phyloP scores from a whole-genome alignment of 768 basidiomycete genomes.

The Lactarius quietus region DNA sequence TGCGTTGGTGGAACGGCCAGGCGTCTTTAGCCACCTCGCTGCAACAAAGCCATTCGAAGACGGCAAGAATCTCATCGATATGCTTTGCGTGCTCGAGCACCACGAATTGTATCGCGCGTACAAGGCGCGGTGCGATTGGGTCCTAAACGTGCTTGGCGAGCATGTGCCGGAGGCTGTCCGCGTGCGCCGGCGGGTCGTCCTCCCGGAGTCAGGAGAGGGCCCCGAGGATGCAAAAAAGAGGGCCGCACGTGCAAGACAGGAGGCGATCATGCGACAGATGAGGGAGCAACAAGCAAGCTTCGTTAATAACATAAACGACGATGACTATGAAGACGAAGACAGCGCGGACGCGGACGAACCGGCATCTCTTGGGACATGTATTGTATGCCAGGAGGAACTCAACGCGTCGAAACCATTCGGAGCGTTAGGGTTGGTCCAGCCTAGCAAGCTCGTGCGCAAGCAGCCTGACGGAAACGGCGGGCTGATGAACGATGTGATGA shows the following conservation, averaged over 20 bases:
- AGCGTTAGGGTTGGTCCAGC: conserved; percentile 80
- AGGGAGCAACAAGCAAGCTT: conserved; percentile 88
- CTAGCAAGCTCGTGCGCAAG: conserved; percentile 77
- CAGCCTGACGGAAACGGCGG: conserved; percentile 61
- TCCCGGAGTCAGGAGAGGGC: conserved; percentile 40
- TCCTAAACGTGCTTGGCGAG: conserved; percentile 56
- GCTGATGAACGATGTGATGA: conserved; percentile 71
- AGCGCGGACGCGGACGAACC: conserved; percentile 45
- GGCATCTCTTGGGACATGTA: conserved; percentile 84
- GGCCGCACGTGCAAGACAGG: conserved; percentile 88
- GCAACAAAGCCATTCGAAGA: conserved; percentile 54
- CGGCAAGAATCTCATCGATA: conserved; percentile 59
- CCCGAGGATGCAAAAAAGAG: conserved; percentile 71
- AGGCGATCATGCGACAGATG: conserved; percentile 94
- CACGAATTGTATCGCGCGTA: conserved; percentile 70
- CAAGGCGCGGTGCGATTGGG: conserved; percentile 69
- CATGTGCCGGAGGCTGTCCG: conserved; percentile 57
- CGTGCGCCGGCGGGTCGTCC: conserved; percentile 43
- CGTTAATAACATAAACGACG: conserved; percentile 70
- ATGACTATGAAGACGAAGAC: conserved; percentile 67
- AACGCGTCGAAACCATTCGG: conserved; percentile 74
- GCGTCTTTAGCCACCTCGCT: conserved; percentile 57
- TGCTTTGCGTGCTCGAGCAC: conserved; percentile 74
- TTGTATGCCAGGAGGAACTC: conserved; percentile 96
- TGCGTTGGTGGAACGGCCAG: conserved; percentile 67